Evolutionary conservation across 192 early-diverging fungal genomes (phyloP).

Genomic region (Endogone sp.): DNA sequence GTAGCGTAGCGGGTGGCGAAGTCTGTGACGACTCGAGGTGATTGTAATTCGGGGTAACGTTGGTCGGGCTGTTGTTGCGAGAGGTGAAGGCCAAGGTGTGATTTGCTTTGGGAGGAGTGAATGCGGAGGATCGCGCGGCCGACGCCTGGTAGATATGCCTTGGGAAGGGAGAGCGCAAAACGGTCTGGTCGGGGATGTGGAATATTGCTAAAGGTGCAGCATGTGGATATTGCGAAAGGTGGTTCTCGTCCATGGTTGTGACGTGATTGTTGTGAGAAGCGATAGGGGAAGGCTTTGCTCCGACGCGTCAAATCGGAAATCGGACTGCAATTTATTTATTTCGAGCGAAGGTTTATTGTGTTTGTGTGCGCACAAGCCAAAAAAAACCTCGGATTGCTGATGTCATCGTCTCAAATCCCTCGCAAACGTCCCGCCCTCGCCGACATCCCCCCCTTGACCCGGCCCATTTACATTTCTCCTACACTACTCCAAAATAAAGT

Average conservation of each 20-base stretch:
- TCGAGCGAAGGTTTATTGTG: no score
- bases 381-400: no score
- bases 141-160: not conserved
- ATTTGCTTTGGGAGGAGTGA: not conserved
- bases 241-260: not conserved
- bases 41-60: not conserved
- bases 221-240: not conserved
- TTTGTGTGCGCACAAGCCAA: no score
- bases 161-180: not conserved
- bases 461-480: no score
- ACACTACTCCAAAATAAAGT: slow-evolving; percentile 36
- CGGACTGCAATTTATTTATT: not conserved
- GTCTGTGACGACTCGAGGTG: not conserved
- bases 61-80: not conserved
- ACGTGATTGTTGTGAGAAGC: not conserved
- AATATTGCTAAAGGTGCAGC: no score
- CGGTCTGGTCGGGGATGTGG: not conserved
- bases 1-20: not conserved
- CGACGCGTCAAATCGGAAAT: not conserved
- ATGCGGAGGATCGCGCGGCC: not conserved
- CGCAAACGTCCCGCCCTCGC: no score
- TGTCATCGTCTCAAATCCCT: no score
- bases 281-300: not conserved
- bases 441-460: no score
- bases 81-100: not conserved